Evolutionary conservation across 768 basidiomycete species (phyloP).

Genomic region (Favolaschia claudopus): DNA sequence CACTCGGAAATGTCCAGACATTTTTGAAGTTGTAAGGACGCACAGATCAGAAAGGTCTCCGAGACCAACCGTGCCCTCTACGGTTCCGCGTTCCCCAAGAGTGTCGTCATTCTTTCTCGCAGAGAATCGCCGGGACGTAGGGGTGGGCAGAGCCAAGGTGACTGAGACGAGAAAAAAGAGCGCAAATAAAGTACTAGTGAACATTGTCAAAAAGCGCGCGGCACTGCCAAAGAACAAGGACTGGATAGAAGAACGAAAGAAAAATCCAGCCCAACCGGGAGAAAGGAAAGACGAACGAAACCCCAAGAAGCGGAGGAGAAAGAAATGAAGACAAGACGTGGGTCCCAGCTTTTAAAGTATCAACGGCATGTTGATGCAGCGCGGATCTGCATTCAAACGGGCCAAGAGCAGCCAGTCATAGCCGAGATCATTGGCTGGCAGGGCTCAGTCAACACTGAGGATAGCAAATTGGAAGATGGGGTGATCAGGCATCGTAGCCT

Average conservation of each 20-base stretch:
- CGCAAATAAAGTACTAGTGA: constrained; percentile 25
- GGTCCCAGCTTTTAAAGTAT: too few relatives aligned
- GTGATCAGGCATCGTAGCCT: too few relatives aligned
- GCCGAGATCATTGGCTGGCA: too few relatives aligned
- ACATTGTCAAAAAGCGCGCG: constrained; percentile 34
- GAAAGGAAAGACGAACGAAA: constrained; percentile 13
- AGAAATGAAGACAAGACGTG: too few relatives aligned
- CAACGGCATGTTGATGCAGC: too few relatives aligned
- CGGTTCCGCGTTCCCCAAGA: constrained; percentile 31
- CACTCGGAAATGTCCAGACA: background rate
- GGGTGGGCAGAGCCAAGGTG: constrained; percentile 27
- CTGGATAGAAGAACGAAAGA: constrained; percentile 25
- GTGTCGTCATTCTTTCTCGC: constrained; percentile 20
- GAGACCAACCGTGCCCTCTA: constrained; percentile 44
- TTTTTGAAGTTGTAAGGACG: background rate
- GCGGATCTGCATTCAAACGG: too few relatives aligned
- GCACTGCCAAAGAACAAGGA: constrained; percentile 32
- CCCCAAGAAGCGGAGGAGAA: too few relatives aligned
- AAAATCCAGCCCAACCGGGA: constrained; percentile 20
- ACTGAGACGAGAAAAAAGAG: constrained; percentile 24
- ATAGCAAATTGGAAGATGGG: too few relatives aligned
- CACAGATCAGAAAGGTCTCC: constrained; percentile 35
- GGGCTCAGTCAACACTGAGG: too few relatives aligned
- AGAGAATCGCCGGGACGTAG: too few relatives aligned
- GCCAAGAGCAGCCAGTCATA: too few relatives aligned